Evolutionary conservation across 768 basidiomycete species (phyloP).

Genomic region (Lactarius evosmus): DNA sequence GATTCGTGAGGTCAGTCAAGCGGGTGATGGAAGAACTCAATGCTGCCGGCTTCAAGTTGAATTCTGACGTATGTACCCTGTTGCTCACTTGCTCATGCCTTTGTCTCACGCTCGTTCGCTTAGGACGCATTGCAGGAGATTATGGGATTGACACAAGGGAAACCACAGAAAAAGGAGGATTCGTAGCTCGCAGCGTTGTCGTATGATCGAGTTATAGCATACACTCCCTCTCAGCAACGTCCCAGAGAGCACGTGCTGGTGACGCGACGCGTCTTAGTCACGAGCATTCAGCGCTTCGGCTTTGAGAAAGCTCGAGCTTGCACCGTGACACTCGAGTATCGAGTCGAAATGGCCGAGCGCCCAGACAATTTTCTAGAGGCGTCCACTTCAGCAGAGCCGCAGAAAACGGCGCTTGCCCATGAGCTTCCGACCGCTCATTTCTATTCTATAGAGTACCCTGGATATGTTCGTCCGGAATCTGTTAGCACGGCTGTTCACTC

Average conservation of each 20-base stretch:
- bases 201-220: not conserved
- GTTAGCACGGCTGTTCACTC: slow-evolving; percentile 58
- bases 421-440: slow-evolving; percentile 57
- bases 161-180: slow-evolving; percentile 7
- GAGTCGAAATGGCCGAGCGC: not conserved
- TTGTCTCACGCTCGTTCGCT: not conserved
- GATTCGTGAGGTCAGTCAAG: slow-evolving; percentile 49
- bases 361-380: not conserved
- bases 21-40: slow-evolving; percentile 48
- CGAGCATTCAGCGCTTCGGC: not conserved
- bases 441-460: slow-evolving; percentile 88
- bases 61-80: slow-evolving; percentile 46
- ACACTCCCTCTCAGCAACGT: not conserved
- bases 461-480: slow-evolving; percentile 66
- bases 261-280: slow-evolving; percentile 5
- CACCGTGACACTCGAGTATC: not conserved
- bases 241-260: not conserved
- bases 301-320: not conserved
- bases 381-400: not conserved
- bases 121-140: slow-evolving; percentile 51
- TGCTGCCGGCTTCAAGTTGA: slow-evolving; percentile 59
- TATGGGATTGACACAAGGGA: slow-evolving; percentile 34
- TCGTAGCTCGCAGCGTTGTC: slow-evolving; percentile 13
- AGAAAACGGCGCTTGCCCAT: slow-evolving; percentile 36
- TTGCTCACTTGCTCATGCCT: not conserved